Evolutionary conservation across 768 basidiomycete genomes (phyloP), one percentile per base, ranked within the genome.

Genomic region (Podaxis pistillaris): DNA sequence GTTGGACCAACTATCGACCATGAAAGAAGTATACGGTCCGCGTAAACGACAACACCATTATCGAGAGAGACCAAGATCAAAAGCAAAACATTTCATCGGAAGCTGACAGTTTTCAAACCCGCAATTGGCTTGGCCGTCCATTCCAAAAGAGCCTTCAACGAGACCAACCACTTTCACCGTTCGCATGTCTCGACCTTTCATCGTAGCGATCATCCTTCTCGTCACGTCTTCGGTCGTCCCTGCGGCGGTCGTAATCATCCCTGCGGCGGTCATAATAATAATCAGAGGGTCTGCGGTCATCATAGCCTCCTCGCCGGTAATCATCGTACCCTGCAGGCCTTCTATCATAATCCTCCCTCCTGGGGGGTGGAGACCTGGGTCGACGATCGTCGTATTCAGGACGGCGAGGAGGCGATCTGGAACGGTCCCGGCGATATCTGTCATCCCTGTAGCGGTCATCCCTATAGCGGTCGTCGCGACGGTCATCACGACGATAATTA

Each of bases 261-360:
- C 89, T 89, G 80, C 89, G 88, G 73, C 91, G 90, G 75, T 91
- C 90, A 88, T 88, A 87, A 87, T 89, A 86, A 81, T 84, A 84
- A 83, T 91, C 88, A 87, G 89, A 89, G 74, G 78, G 83, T 86
- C 85, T 87, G 80, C 85, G 89, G 76, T 87, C 87, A 86, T 90
- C 89, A 86, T 87, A 86, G 71, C 85, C 86, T 71, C 89, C 90
- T 77, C 91, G 88, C 76, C 91, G 87, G 76, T 86, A 82, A 85
- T 91, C 89, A 86, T 93, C 91, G 87, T 92, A 91, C 87, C 90
- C 90, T 87, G 89, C 88, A 86, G 89, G 85, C 83, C 89, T 88
- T 84, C 82, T 86, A 78, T 92, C 90, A 81, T 92, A 90, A 77
- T 79, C 79, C 70, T 92, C 89, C 83, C 91, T 89, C 83, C 81